Evolutionary conservation across 208 protist genomes (phyloP).

Genomic region (Acanthamoeba lenticulata): DNA sequence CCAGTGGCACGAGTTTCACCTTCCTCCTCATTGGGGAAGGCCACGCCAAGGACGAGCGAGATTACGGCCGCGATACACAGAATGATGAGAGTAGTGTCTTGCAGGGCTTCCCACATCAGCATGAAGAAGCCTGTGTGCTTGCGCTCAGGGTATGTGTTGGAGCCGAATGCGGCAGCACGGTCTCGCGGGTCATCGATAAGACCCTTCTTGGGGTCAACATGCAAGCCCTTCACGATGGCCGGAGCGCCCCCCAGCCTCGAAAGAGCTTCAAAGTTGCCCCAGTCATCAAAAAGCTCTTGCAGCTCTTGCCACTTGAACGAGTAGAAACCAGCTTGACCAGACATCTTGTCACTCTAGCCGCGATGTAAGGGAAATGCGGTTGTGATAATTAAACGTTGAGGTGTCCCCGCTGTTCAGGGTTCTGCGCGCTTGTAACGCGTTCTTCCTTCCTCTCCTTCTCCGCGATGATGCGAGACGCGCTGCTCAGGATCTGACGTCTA

Average conservation of each 20-base stretch:
- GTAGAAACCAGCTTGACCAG: not conserved
- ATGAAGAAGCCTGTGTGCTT: conserved; percentile 86
- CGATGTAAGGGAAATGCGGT: too few species aligned
- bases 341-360: not conserved
- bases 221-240: conserved; percentile 17
- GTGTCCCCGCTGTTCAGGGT: too few species aligned
- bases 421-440: too few species aligned
- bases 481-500: too few species aligned
- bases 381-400: too few species aligned
- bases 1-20: conserved; percentile 10
- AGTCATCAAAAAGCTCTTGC: conserved; percentile 53
- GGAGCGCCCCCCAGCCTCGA: not conserved
- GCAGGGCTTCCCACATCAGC: conserved; percentile 90
- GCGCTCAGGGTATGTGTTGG: conserved; percentile 37
- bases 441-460: too few species aligned
- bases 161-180: not conserved
- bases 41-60: conserved; percentile 91
- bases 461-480: too few species aligned
- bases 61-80: conserved; percentile 93
- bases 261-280: conserved; percentile 18
- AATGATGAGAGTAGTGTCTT: conserved; percentile 94
- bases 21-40: conserved; percentile 84
- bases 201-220: conserved; percentile 16
- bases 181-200: not conserved
- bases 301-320: conserved; percentile 26